phyloP scores from a whole-genome alignment of 768 basidiomycete genomes.

The Dioszegia hungarica region DNA sequence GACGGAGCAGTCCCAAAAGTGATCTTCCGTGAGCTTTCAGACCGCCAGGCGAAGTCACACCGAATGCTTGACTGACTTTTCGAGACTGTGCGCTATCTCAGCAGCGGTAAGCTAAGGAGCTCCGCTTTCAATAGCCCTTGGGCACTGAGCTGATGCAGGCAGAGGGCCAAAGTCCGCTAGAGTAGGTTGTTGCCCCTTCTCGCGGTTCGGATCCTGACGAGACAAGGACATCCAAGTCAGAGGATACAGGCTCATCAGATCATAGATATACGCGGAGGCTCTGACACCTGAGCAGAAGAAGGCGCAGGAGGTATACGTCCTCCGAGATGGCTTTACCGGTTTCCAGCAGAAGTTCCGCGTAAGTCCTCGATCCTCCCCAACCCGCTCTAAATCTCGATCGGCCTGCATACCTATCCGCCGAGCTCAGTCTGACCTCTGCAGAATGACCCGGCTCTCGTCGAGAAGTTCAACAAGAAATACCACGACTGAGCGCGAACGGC shows the following conservation, averaged over 20 bases:
- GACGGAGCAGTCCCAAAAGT: conserved; percentile 35
- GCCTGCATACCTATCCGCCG: too few species aligned
- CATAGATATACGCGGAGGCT: conserved; percentile 47
- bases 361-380: conserved; percentile 4
- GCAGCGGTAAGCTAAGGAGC: conserved; percentile 22
- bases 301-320: conserved; percentile 39
- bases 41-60: too few species aligned
- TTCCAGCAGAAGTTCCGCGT: conserved; percentile 43
- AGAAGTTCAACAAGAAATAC: conserved; percentile 48
- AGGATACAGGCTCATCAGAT: not conserved
- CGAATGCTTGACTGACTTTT: not conserved
- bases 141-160: not conserved
- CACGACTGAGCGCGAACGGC: conserved; percentile 25
- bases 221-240: not conserved
- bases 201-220: too few species aligned
- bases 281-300: conserved; percentile 15
- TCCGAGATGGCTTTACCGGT: conserved; percentile 47
- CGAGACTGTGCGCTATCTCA: conserved; percentile 47
- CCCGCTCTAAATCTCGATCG: not conserved
- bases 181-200: conserved; percentile 34
- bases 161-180: conserved; percentile 48
- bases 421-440: too few species aligned
- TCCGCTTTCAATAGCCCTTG: not conserved
- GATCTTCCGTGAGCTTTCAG: conserved; percentile 39
- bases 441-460: conserved; percentile 45